phyloP scores from a whole-genome alignment of 2,329 filamentous ascomycete genomes.

The Fusarium verticillioides region DNA sequence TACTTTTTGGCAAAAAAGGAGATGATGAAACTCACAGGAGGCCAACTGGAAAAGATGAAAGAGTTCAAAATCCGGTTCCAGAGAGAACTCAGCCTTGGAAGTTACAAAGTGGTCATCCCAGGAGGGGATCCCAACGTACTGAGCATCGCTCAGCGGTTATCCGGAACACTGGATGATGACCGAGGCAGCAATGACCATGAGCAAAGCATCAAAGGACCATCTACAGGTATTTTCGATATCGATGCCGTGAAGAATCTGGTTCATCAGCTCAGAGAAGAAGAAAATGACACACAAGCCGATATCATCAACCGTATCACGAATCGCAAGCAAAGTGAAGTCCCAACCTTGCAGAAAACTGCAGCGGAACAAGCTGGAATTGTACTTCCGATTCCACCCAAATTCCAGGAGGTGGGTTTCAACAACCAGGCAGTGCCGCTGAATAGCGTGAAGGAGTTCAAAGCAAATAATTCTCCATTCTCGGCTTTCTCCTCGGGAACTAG shows the following conservation, averaged over 20 bases:
- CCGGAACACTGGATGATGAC: slow-evolving; percentile 34
- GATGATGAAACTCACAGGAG: slow-evolving; percentile 31
- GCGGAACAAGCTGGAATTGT: slow-evolving; percentile 2
- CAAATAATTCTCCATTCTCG: slow-evolving; percentile 1
- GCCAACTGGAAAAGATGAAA: slow-evolving; percentile 8
- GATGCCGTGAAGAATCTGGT: slow-evolving; percentile 11
- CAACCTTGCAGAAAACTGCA: slow-evolving; percentile 18
- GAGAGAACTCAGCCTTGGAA: slow-evolving; percentile 13
- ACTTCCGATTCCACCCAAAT: slow-evolving; percentile 20
- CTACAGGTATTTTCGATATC: slow-evolving; percentile 27
- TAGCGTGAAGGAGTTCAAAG: not conserved
- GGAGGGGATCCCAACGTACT: slow-evolving; percentile 15
- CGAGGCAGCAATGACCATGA: not conserved
- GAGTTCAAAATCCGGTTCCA: slow-evolving; percentile 28
- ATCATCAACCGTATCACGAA: slow-evolving; percentile 1
- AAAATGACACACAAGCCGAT: not conserved
- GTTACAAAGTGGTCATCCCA: slow-evolving; percentile 33
- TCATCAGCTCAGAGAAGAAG: not conserved
- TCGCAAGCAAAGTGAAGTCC: not conserved
- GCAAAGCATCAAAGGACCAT: slow-evolving; percentile 14
- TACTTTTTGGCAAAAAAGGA: slow-evolving; percentile 39
- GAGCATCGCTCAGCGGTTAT: slow-evolving; percentile 32
- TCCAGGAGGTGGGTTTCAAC: slow-evolving; percentile 20
- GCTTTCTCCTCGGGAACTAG: slow-evolving; percentile 6
- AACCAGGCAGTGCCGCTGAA: slow-evolving; percentile 15